phyloP scores from a whole-genome alignment of 1,139 yeast species.

The Debaryomycetaceae sp. region DNA sequence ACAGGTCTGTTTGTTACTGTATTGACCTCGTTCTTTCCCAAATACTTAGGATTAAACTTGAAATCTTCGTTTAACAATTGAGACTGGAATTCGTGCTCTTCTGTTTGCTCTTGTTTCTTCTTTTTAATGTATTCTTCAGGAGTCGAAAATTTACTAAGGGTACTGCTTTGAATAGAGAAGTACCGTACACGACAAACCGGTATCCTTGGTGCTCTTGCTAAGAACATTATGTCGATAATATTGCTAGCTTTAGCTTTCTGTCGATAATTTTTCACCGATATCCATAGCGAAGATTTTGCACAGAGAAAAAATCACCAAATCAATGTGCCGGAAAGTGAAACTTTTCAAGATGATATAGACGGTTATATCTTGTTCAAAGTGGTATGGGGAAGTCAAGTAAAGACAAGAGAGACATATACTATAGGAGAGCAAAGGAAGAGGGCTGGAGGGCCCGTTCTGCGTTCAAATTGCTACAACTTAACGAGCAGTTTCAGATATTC shows the following conservation, averaged over 20 bases:
- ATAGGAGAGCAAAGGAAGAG: slow-evolving; percentile 90
- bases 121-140: slow-evolving; percentile 32
- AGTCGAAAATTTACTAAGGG: slow-evolving; percentile 17
- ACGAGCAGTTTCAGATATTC: slow-evolving; percentile 84
- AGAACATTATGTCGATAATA: background rate
- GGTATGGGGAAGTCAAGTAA: slow-evolving; percentile 92
- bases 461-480: slow-evolving; percentile 81
- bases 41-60: slow-evolving; percentile 40
- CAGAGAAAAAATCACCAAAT: background rate
- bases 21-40: slow-evolving; percentile 30
- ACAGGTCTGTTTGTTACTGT: slow-evolving; percentile 47
- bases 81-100: slow-evolving; percentile 27
- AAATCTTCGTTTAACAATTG: slow-evolving; percentile 28
- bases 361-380: background rate
- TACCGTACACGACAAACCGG: slow-evolving; percentile 1
- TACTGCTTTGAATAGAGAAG: slow-evolving; percentile 1
- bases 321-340: slow-evolving; percentile 1
- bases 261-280: slow-evolving; percentile 1
- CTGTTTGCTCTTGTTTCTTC: slow-evolving; percentile 23
- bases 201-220: background rate
- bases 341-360: background rate
- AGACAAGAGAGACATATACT: slow-evolving; percentile 89
- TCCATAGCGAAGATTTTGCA: background rate
- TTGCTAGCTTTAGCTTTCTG: background rate
- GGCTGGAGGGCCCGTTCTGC: slow-evolving; percentile 98